phyloP scores from a whole-genome alignment of 2,329 filamentous ascomycete species.

The Zarea fungicola region DNA sequence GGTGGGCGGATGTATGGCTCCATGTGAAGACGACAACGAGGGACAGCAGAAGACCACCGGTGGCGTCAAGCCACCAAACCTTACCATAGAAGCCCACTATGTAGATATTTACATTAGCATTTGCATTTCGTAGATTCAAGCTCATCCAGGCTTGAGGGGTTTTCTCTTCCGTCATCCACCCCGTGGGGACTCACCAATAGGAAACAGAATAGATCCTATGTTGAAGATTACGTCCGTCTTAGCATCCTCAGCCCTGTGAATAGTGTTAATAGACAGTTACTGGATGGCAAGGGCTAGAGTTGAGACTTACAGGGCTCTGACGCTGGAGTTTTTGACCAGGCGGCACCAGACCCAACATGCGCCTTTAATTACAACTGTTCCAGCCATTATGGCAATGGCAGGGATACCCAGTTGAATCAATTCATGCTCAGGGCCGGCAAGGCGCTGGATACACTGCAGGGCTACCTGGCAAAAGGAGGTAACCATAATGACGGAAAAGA shows the following conservation, averaged over 20 bases:
- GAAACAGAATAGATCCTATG: conserved; percentile 81
- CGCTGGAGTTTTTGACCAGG: conserved; percentile 76
- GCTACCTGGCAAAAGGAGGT: conserved; percentile 77
- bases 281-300: background rate
- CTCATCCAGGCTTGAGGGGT: too few species aligned
- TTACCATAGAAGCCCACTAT: conserved; percentile 65
- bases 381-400: conserved; percentile 73
- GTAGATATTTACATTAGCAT: too few species aligned
- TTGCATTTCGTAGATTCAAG: too few species aligned
- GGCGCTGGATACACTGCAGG: conserved; percentile 61
- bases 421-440: conserved; percentile 55
- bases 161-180: too few species aligned
- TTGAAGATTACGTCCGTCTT: conserved; percentile 85
- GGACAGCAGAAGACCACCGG: conserved; percentile 74
- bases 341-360: conserved; percentile 85
- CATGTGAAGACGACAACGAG: conserved; percentile 75
- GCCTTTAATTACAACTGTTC: conserved; percentile 77
- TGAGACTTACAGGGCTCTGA: conserved; percentile 63
- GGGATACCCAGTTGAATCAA: conserved; percentile 69
- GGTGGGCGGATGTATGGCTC: conserved; percentile 65
- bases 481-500: conserved; percentile 83
- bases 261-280: background rate
- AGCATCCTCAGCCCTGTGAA: conserved; percentile 42
- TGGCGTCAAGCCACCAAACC: conserved; percentile 79
- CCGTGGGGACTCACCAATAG: conserved; percentile 51